Evolutionary conservation across 805 yeast genomes (phyloP).

Genomic region (Candida verbasci): DNA sequence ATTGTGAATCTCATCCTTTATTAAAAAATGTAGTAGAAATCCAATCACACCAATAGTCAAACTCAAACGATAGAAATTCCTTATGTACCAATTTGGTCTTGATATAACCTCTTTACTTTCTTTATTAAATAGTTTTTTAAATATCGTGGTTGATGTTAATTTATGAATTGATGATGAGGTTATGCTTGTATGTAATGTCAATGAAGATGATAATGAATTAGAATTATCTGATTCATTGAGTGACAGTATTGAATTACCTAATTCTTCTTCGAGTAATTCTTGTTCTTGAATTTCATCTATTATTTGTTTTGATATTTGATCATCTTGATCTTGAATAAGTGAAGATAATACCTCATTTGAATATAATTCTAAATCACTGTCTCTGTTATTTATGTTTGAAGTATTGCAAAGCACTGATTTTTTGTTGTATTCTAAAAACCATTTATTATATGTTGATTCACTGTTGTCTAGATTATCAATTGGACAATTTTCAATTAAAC

Average conservation of each 20-base stretch:
- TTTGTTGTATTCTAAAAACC: conserved; percentile 32
- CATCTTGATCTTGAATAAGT: conserved; percentile 25
- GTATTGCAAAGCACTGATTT: conserved; percentile 33
- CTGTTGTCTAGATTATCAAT: conserved; percentile 17
- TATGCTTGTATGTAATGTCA: conserved; percentile 20
- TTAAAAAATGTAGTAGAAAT: conserved; percentile 30
- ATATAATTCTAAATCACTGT: conserved; percentile 7
- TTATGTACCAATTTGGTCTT: conserved; percentile 6
- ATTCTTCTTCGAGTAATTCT: conserved; percentile 4
- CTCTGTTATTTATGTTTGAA: conserved; percentile 16
- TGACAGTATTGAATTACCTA: conserved; percentile 17
- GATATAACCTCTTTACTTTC: conserved; percentile 2
- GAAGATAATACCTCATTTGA: background rate
- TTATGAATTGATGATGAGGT: conserved; percentile 25
- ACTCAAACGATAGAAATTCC: conserved; percentile 28
- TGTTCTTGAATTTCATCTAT: conserved; percentile 25
- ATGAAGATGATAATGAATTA: conserved; percentile 23
- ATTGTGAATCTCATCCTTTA: conserved; percentile 16
- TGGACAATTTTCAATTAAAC: conserved; percentile 21
- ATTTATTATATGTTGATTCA: conserved; percentile 20
- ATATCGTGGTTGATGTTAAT: conserved; percentile 26
- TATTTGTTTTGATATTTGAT: conserved; percentile 25
- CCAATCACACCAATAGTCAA: conserved; percentile 38
- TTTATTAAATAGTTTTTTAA: conserved; percentile 24
- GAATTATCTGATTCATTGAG: conserved; percentile 9